Base-by-base conservation (phyloP, 2,329 filamentous ascomycete species). In the Alternaria gansuensis region DNA sequence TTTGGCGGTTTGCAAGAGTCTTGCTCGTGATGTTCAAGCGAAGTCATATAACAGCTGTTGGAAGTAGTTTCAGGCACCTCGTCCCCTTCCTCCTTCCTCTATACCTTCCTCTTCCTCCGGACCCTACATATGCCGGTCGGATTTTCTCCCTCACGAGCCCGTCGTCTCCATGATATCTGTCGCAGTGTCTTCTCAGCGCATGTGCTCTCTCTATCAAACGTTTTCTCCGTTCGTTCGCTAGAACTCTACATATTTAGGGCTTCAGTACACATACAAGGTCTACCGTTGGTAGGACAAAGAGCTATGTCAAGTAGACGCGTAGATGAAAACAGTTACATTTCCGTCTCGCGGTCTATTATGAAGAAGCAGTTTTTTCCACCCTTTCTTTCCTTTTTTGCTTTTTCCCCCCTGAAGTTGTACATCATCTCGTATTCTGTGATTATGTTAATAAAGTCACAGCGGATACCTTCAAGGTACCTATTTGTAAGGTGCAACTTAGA, bases 121-220 rank as follows among this genome's bases (percentile, higher is more conserved):
- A 4, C 39, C 21, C 39, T 41, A 41, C 39, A 23, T 41, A 23
- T 41, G 24, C 39, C 14, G 39, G 39, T 11, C 11, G 39, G 13
- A 21, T 17, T 13, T 41, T 41, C 2, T 41, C 14, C 39, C 11
- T 17, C 39, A 41, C 39, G 21, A 24, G 21, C 24, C 21, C 21
- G 2, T 41, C 39, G 21, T 41, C 39, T 26, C 39, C 23, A 41
- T 21, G 23, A 41, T 24, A 4, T 41, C 39, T 24, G 24, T 23
- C 39, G 14, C 5, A 1, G 39, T 41, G 21, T 41, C 62, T 72
- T 10, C 51, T 70, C 40, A 63, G 64, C 8, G 66, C 71, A 2
- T 72, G 69, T 45, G 59, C 67, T 1, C 53, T 73, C 7, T 64
- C 59, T 9, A 71, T 71, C 56, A 71, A 68, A 51, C 71, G 68